Evolutionary conservation across 768 basidiomycete genomes (phyloP).

Genomic region (Mycena haematopus): DNA sequence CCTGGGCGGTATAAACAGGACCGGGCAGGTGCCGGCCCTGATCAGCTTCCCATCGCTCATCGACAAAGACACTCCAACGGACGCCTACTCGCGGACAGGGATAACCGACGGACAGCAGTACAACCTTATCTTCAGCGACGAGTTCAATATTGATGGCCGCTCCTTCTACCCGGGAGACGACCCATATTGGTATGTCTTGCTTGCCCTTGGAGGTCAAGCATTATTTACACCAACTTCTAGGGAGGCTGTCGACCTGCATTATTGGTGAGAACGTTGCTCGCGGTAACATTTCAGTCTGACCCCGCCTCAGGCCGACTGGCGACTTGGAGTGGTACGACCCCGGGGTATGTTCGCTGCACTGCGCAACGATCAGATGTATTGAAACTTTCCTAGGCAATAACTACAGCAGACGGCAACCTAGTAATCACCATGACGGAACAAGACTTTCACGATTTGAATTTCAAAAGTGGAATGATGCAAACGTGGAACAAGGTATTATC

Average conservation of each 20-base stretch:
- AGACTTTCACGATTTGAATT: slow-evolving; percentile 81
- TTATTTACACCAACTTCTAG: slow-evolving; percentile 42
- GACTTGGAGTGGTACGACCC: slow-evolving; percentile 90
- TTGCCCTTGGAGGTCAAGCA: neutral
- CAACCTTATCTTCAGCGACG: slow-evolving; percentile 72
- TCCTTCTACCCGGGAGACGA: slow-evolving; percentile 79
- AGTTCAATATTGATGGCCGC: slow-evolving; percentile 63
- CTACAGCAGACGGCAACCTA: slow-evolving; percentile 78
- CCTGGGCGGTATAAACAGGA: slow-evolving; percentile 75
- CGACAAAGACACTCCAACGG: slow-evolving; percentile 76
- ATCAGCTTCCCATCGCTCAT: slow-evolving; percentile 71
- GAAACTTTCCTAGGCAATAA: slow-evolving; percentile 54
- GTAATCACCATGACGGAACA: slow-evolving; percentile 81
- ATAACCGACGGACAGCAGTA: slow-evolving; percentile 42
- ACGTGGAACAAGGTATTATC: slow-evolving; percentile 23
- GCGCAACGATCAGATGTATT: neutral
- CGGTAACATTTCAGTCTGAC: neutral
- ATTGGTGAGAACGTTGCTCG: slow-evolving; percentile 57
- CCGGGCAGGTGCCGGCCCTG: slow-evolving; percentile 70
- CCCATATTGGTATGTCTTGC: slow-evolving; percentile 61
- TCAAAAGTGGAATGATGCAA: slow-evolving; percentile 58
- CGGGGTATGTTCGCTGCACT: slow-evolving; percentile 45
- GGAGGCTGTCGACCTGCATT: slow-evolving; percentile 89
- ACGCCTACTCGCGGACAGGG: slow-evolving; percentile 51
- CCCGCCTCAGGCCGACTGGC: slow-evolving; percentile 58